These are phyloP conservation scores for Diplocarpon mali DNA, from an alignment of 2,329 filamentous ascomycete species.

Conservation along the genomic window DNA sequence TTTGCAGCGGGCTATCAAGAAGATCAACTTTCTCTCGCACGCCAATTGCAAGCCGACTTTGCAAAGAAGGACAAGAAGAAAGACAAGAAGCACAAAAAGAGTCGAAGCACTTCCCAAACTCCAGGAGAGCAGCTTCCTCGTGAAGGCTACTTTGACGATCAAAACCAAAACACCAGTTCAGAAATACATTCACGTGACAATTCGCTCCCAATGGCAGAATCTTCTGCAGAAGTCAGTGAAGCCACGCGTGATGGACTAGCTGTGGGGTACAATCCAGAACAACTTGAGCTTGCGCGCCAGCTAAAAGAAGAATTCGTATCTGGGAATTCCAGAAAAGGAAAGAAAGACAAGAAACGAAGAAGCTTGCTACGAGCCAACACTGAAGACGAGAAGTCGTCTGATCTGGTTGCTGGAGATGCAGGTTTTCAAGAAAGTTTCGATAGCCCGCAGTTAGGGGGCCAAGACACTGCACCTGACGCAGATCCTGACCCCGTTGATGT, in stretches of 20 bases:
- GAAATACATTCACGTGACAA: conserved; percentile 5
- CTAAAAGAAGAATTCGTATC: conserved; percentile 22
- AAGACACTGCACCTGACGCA: not conserved
- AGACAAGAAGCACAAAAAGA: conserved; percentile 26
- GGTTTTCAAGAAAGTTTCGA: conserved; percentile 3
- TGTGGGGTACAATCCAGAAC: conserved; percentile 19
- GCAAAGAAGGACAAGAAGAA: conserved; percentile 2
- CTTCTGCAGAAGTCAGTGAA: conserved; percentile 1
- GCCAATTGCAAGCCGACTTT: conserved; percentile 23
- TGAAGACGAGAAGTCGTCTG: conserved; percentile 13
- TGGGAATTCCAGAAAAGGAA: conserved; percentile 30
- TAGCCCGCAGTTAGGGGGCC: conserved; percentile 5
- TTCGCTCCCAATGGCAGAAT: conserved; percentile 2
- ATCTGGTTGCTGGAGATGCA: conserved; percentile 4
- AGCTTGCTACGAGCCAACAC: conserved; percentile 12
- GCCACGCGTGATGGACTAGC: conserved; percentile 11
- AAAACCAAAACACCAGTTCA: conserved; percentile 4
- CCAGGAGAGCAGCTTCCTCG: conserved; percentile 12
- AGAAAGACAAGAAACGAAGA: conserved; percentile 28
- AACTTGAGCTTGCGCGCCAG: conserved; percentile 22
- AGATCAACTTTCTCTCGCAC: conserved; percentile 22
- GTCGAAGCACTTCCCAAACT: conserved; percentile 19
- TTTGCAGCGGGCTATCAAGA: conserved; percentile 19
- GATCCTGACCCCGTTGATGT: conserved; percentile 11
- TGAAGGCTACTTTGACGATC: conserved; percentile 14